These are phyloP conservation scores for Linnemannia schmuckeri DNA, from an alignment of 192 early-diverging fungal species.

Conservation along the genomic window DNA sequence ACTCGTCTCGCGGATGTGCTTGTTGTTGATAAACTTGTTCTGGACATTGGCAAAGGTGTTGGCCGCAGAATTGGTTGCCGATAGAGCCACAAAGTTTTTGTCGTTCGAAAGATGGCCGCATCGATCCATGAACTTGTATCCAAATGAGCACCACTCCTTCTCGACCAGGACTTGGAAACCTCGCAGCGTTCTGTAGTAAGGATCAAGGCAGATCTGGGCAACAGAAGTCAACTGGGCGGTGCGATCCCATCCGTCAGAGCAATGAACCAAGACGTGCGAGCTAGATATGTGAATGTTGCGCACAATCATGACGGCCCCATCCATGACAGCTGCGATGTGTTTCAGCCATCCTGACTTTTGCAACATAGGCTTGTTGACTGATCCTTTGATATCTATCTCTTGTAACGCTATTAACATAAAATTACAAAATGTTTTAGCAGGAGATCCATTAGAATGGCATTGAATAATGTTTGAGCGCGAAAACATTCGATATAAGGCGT, in stretches of 20 bases:
- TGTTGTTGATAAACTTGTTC: slow-evolving; percentile 68
- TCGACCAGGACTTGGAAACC: slow-evolving; percentile 94
- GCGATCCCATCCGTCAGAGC: slow-evolving; percentile 99
- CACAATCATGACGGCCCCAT: slow-evolving; percentile 85
- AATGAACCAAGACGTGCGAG: slow-evolving; percentile 94
- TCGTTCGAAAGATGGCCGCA: slow-evolving; percentile 91
- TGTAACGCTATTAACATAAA: slow-evolving; percentile 61
- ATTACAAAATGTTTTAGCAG: neutral
- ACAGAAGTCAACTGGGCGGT: slow-evolving; percentile 94
- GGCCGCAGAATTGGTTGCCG: slow-evolving; percentile 66
- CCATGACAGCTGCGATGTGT: slow-evolving; percentile 86
- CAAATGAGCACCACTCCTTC: slow-evolving; percentile 99
- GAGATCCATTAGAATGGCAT: neutral
- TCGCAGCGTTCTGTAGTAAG: slow-evolving; percentile 94
- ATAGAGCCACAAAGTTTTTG: slow-evolving; percentile 70
- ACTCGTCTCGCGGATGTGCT: slow-evolving; percentile 84
- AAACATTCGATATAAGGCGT: neutral
- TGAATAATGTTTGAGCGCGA: neutral
- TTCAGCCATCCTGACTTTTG: slow-evolving; percentile 89
- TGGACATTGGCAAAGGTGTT: slow-evolving; percentile 73
- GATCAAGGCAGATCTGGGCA: slow-evolving; percentile 92
- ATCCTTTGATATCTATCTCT: slow-evolving; percentile 58
- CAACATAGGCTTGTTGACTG: slow-evolving; percentile 66
- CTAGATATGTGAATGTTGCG: slow-evolving; percentile 80
- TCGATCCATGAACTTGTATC: slow-evolving; percentile 95